Base-by-base conservation (phyloP, 768 basidiomycete genomes). In the Leccinellum rugosiceps region DNA sequence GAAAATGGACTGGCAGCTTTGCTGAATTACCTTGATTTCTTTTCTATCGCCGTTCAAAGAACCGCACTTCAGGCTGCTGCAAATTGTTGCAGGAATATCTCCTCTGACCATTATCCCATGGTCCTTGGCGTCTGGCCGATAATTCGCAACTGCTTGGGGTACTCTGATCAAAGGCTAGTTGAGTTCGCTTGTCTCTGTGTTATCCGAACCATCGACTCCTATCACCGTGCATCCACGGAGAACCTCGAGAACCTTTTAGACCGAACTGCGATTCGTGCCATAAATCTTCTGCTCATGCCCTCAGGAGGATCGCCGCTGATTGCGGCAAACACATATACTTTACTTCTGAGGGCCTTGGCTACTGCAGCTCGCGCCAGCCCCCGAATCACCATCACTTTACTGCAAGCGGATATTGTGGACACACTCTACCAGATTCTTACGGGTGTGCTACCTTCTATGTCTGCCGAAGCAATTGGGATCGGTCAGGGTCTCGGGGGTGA, bases 11-110 rank as follows among this genome's bases (percentile, higher is more conserved):
- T 99, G 19, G 85, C 90, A 10, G 95, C 96, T 26, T 78, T 98
- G 38, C 84, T 98, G 65, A 94, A 92, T 70, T 98, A 92, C 74
- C 86, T 99, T 65, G 96, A 98, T 75, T 99, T 99, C 77, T 98
- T 98, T 76, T 94, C 93, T 15, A 98, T 95, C 65, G 92, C 94
- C 30, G 95, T 98, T 13, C 97, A 99, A 71, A 84, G 97, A 50
- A 98, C 94, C 1, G 97, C 97, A 23, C 77, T 99, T 25, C 94
- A 97, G 65, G 95, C 97, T 17, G 95, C 95, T 2, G 88, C 96
- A 32, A 98, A 98, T 65, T 98, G 97, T 66, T 98, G 97, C 74
- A 86, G 94, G 50, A 93, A 93, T 70, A 84, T 97, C 52, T 87
- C 92, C 3, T 72, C 89, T 26, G 97, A 98, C 58, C 87, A 92